Evolutionary conservation across 225 moss, liverwort and hornwort genomes (phyloP).

Genomic region (Marchantia paleacea): DNA sequence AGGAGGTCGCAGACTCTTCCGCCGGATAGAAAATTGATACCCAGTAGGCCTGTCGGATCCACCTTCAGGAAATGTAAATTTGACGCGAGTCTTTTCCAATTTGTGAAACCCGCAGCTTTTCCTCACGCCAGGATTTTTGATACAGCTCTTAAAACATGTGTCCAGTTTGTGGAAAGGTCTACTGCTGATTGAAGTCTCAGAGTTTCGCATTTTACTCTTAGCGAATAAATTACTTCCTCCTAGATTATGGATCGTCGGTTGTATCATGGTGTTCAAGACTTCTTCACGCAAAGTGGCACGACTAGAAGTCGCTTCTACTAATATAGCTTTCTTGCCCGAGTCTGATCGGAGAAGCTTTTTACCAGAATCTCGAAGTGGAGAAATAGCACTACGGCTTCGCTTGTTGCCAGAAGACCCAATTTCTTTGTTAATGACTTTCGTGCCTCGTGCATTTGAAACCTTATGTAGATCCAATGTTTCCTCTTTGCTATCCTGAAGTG

Average conservation of each 20-base stretch:
- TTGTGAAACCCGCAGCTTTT: not conserved
- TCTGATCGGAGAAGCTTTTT: slow-evolving; percentile 21
- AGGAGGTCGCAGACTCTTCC: slow-evolving; percentile 21
- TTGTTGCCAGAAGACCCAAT: slow-evolving; percentile 6
- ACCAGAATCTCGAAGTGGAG: slow-evolving; percentile 23
- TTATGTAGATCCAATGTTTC: not conserved
- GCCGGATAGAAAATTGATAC: not conserved
- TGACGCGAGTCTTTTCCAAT: not conserved
- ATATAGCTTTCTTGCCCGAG: slow-evolving; percentile 6
- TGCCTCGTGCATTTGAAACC: not conserved
- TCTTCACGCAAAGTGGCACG: not conserved
- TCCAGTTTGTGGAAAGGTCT: not conserved
- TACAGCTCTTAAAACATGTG: slow-evolving; percentile 4
- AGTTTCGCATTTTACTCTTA: not conserved
- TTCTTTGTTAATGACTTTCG: not conserved
- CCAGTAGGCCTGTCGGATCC: not conserved
- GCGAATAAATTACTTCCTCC: not conserved
- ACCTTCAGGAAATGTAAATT: not conserved
- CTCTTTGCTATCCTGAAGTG: not conserved
- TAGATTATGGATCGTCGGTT: not conserved
- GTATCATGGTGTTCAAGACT: not conserved
- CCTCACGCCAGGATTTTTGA: not conserved
- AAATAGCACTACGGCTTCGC: slow-evolving; percentile 18
- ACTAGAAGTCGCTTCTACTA: not conserved
- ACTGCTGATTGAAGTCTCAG: slow-evolving; percentile 4